These are phyloP conservation scores for Sugiyamaella smithiae DNA, from an alignment of 805 yeast genomes.

Conservation along the genomic window DNA sequence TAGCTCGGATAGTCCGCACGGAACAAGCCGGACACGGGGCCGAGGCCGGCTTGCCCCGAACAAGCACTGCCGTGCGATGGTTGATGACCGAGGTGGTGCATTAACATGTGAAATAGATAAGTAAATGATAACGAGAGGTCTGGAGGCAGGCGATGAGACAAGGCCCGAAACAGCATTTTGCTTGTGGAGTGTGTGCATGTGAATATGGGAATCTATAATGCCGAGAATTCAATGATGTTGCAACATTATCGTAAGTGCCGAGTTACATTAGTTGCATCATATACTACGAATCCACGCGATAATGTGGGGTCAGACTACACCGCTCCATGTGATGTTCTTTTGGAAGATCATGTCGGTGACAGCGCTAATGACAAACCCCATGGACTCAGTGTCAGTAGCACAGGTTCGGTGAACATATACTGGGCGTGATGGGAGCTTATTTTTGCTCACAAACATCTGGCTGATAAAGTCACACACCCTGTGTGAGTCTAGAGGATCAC, in stretches of 20 bases:
- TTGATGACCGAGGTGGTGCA: background rate
- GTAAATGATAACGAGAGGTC: background rate
- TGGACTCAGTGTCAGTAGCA: constrained; percentile 87
- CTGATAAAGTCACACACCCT: constrained; percentile 74
- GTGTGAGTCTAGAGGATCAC: constrained; percentile 59
- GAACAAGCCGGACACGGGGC: background rate
- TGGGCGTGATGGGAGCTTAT: constrained; percentile 62
- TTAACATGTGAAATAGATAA: background rate
- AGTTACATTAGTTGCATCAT: too few species aligned
- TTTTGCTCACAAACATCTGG: constrained; percentile 57
- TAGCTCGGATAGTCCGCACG: background rate
- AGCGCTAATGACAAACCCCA: constrained; percentile 87
- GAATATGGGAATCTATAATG: too few species aligned
- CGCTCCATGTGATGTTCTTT: constrained; percentile 74
- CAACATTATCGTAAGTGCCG: too few species aligned
- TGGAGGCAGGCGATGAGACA: too few species aligned
- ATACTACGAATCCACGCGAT: too few species aligned
- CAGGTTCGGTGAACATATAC: constrained; percentile 90
- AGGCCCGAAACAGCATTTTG: too few species aligned
- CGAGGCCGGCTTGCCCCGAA: background rate
- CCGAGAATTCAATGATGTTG: too few species aligned
- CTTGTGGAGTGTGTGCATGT: too few species aligned
- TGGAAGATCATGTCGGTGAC: constrained; percentile 89
- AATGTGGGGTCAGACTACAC: constrained; percentile 64
- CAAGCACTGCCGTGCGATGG: constrained; percentile 1